phyloP scores from a whole-genome alignment of 1,139 yeast species.

The Sugiyamaella grinbergsii region DNA sequence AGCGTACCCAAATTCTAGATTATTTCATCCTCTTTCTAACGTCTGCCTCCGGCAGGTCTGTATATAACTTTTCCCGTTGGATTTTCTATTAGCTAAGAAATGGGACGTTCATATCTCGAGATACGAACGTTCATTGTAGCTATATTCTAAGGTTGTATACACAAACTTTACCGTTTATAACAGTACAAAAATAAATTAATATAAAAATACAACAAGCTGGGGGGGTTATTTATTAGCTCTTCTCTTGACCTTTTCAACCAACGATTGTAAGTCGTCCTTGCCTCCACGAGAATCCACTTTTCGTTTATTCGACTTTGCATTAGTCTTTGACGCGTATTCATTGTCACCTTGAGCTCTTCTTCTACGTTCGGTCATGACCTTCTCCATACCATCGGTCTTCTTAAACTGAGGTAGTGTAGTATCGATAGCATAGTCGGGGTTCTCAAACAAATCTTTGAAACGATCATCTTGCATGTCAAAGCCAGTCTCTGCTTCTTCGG shows the following conservation, averaged over 20 bases:
- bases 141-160: no score
- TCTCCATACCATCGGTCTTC: constrained; percentile 83
- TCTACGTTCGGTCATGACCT: constrained; percentile 72
- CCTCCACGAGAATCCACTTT: constrained; percentile 21
- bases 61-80: no score
- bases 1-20: constrained; percentile 12
- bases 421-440: constrained; percentile 82
- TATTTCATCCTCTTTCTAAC: background rate
- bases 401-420: constrained; percentile 87
- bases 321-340: constrained; percentile 1
- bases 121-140: no score
- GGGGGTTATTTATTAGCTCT: constrained; percentile 25
- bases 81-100: no score
- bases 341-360: constrained; percentile 46
- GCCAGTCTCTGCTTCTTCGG: constrained; percentile 50
- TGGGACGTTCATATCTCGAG: no score
- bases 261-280: constrained; percentile 28
- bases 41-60: background rate
- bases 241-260: constrained; percentile 37
- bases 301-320: constrained; percentile 19
- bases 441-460: constrained; percentile 83
- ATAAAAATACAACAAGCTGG: background rate
- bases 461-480: constrained; percentile 84
- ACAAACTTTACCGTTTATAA: no score
- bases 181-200: background rate